phyloP scores from a whole-genome alignment of 495 filamentous ascomycete genomes.

The Lichenothelia convexa region DNA sequence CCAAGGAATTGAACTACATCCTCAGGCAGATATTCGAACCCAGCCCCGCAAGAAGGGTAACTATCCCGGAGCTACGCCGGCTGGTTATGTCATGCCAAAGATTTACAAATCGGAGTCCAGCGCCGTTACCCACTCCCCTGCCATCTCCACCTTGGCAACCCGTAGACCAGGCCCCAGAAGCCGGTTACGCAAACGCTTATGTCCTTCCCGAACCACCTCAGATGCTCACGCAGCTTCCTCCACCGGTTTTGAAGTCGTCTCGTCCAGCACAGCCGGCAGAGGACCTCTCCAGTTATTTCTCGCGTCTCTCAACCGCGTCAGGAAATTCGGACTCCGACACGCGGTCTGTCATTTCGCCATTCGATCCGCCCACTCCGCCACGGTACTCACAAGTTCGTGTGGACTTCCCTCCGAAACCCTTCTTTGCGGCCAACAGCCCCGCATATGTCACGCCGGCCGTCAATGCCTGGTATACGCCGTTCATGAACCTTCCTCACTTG shows the following conservation, averaged over 20 bases:
- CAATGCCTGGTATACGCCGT: constrained; percentile 2
- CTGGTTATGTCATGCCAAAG: constrained; percentile 57
- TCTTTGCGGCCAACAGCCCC: neutral
- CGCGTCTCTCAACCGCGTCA: constrained; percentile 11
- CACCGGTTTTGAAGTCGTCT: constrained; percentile 4
- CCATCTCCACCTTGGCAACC: constrained; percentile 13
- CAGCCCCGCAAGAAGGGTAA: constrained; percentile 71
- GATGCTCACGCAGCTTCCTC: constrained; percentile 9
- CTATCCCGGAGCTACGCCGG: constrained; percentile 60
- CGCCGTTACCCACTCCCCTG: constrained; percentile 7
- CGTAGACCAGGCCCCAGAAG: constrained; percentile 12
- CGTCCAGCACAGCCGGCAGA: constrained; percentile 6
- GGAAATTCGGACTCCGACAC: constrained; percentile 15
- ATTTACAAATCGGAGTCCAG: constrained; percentile 36
- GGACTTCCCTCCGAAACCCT: neutral
- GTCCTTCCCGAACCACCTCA: constrained; percentile 6
- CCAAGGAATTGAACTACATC: constrained; percentile 75
- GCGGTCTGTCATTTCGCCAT: constrained; percentile 12
- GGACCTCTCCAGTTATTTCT: neutral
- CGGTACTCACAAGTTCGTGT: neutral
- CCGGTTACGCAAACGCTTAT: constrained; percentile 10
- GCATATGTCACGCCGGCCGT: constrained; percentile 1
- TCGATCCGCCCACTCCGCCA: neutral
- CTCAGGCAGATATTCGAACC: constrained; percentile 77
- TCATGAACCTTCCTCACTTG: constrained; percentile 1